These are phyloP conservation scores for Paxillus rubicundulus DNA, from an alignment of 768 basidiomycete species.

Conservation along the genomic window DNA sequence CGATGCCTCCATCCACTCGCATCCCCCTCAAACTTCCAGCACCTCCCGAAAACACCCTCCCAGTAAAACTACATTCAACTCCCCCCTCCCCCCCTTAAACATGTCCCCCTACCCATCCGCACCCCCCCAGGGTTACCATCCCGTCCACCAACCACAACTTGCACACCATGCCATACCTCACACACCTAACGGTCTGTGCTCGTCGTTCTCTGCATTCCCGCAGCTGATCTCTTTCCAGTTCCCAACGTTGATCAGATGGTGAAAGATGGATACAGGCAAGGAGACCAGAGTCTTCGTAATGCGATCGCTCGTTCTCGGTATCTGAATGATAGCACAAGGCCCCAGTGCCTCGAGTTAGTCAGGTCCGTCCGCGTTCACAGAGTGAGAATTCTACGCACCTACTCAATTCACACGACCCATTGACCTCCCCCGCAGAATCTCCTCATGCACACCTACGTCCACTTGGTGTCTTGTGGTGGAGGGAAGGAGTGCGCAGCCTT, in stretches of 20 bases:
- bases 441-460: constrained; percentile 23
- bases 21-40: neutral
- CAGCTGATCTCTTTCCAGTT: constrained; percentile 8
- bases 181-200: constrained; percentile 11
- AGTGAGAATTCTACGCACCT: constrained; percentile 7
- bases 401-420: neutral
- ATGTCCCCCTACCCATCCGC: neutral
- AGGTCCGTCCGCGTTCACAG: constrained; percentile 14
- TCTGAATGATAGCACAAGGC: neutral
- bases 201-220: neutral
- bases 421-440: constrained; percentile 20
- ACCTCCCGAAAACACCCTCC: too few relatives aligned
- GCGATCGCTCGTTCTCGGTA: constrained; percentile 4
- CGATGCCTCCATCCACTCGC: neutral
- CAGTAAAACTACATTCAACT: neutral
- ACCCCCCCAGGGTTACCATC: neutral
- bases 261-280: neutral
- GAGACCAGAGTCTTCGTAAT: neutral
- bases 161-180: neutral
- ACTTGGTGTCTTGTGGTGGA: constrained; percentile 18
- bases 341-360: constrained; percentile 11
- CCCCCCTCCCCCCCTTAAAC: neutral
- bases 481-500: constrained; percentile 2
- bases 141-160: constrained; percentile 1
- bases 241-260: constrained; percentile 4